Conservation (phyloP, 2,329 filamentous ascomycete species). For the Graphiopsis chlorocephala region DNA sequence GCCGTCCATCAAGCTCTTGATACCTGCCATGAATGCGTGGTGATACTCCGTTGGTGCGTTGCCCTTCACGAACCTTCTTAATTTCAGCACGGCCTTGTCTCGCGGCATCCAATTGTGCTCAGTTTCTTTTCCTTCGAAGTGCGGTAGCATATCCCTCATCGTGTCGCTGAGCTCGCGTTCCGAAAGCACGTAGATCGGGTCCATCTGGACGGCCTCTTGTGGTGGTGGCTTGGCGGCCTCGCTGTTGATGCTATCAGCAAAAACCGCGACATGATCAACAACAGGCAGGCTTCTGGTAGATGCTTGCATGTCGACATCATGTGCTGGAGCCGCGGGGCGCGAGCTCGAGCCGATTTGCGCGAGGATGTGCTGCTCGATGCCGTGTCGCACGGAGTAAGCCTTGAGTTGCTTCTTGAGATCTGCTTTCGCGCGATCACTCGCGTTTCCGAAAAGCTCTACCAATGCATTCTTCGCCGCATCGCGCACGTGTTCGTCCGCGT, state of each 20-base stretch:
- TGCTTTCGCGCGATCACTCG: slow-evolving; percentile 78
- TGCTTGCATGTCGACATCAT: slow-evolving; percentile 27
- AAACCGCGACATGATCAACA: slow-evolving; percentile 43
- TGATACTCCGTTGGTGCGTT: slow-evolving; percentile 78
- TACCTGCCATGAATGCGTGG: slow-evolving; percentile 64
- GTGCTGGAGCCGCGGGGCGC: slow-evolving; percentile 24
- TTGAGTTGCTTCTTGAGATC: slow-evolving; percentile 85
- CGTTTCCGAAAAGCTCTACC: slow-evolving; percentile 80
- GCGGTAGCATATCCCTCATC: slow-evolving; percentile 73
- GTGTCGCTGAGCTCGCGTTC: slow-evolving; percentile 84
- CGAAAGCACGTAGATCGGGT: slow-evolving; percentile 81
- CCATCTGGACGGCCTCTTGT: slow-evolving; percentile 64
- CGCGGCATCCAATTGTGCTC: slow-evolving; percentile 89
- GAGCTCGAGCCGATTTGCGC: slow-evolving; percentile 63
- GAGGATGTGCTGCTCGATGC: slow-evolving; percentile 79
- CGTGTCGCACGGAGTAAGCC: slow-evolving; percentile 78
- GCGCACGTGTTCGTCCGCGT: slow-evolving; percentile 82
- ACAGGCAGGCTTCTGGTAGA: slow-evolving; percentile 43
- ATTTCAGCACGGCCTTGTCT: slow-evolving; percentile 74
- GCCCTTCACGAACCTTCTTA: slow-evolving; percentile 76
- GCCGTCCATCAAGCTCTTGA: slow-evolving; percentile 77
- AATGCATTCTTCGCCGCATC: slow-evolving; percentile 80
- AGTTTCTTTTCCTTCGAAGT: slow-evolving; percentile 83
- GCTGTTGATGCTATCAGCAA: slow-evolving; percentile 43
- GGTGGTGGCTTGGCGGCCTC: slow-evolving; percentile 59